These are phyloP conservation scores for Aspergillus caelatus DNA, from an alignment of 2,329 filamentous ascomycete species.

Conservation along the genomic window DNA sequence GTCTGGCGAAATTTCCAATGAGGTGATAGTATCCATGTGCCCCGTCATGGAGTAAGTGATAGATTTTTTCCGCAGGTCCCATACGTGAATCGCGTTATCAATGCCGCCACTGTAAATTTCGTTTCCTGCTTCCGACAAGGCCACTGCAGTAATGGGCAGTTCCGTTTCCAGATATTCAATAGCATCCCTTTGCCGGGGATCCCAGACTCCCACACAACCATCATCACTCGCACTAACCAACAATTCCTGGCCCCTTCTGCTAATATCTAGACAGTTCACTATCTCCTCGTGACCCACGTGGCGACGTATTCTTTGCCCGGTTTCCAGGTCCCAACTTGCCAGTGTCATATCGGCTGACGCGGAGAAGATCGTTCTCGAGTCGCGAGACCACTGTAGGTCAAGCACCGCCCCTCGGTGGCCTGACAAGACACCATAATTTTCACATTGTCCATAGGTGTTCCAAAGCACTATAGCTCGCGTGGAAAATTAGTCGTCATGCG, in stretches of 20 bases:
- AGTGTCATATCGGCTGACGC: slow-evolving; percentile 92
- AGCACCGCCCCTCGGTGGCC: slow-evolving; percentile 91
- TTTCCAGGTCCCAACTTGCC: slow-evolving; percentile 92
- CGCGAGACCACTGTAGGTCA: slow-evolving; percentile 94
- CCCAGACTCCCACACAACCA: slow-evolving; percentile 92
- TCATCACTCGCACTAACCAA: slow-evolving; percentile 92
- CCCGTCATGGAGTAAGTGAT: slow-evolving; percentile 86
- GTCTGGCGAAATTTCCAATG: slow-evolving; percentile 87
- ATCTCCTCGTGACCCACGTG: slow-evolving; percentile 94
- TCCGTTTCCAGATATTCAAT: slow-evolving; percentile 87
- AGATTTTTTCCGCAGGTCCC: slow-evolving; percentile 91
- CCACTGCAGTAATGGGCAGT: slow-evolving; percentile 88
- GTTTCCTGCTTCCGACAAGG: slow-evolving; percentile 90
- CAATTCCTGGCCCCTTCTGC: slow-evolving; percentile 85
- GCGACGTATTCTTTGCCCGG: slow-evolving; percentile 85
- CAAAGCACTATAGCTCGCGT: slow-evolving; percentile 70
- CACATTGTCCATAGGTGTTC: slow-evolving; percentile 88
- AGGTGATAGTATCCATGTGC: slow-evolving; percentile 90
- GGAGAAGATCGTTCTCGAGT: slow-evolving; percentile 86
- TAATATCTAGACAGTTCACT: slow-evolving; percentile 90
- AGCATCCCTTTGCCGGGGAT: slow-evolving; percentile 86
- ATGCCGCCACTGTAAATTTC: slow-evolving; percentile 94
- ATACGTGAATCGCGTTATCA: slow-evolving; percentile 96
- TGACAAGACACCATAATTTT: slow-evolving; percentile 87
- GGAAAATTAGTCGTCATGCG: neutral